Base-by-base conservation (phyloP, 305 asterid species). In the Fraxinus platypoda region DNA sequence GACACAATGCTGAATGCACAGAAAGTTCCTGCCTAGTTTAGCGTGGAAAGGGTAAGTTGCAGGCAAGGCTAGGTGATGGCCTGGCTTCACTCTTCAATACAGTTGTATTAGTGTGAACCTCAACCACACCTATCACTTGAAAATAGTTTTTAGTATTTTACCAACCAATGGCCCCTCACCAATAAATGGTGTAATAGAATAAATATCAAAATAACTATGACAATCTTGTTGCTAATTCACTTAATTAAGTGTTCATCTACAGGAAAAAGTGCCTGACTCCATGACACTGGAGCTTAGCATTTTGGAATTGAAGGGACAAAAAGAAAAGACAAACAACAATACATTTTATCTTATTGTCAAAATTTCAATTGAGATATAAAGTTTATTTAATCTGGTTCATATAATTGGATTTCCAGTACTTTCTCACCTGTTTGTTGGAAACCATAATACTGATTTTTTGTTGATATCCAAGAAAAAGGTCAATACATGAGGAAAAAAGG, bases 311-410 rank as follows among this genome's bases (percentile, higher is more conserved):
- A 66, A 25, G 34, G 35, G 74, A 66, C 74, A 66, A 12, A 66
- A 26, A 26, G 35, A 25, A 66, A 25, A 66, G 8, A 64, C 7
- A 26, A 9, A 66, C 34, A 52, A 70, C 46, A 66, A 9, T 75
- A 43, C 21, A 21, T 19, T 62, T 85, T 25, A 19, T 66, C 78
- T 78, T 17, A 82, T 57, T 74, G 38, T 54, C 30, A 73, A 78
- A 13, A 23, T 75, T 49, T 78, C 79, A 34, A 17, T 74, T 37
- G 28, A n/a, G 21, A 52, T 28, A 66, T 19, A 23, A 31, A 11
- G 15, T 26, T 12, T 17, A 9, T 66, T 66, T 66, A 13, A 25
- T 26, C 35, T 66, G 17, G 35, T 26, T 26, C 12, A 25, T 26
- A 66, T 66, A 3, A 66, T 11, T 66, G 35, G 35, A 66, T 25